Percentiles rank a stretch among this genome's conserved stretches.
Conservation (phyloP, 129 eudicot genomes). For the Artemisia argyi region DNA sequence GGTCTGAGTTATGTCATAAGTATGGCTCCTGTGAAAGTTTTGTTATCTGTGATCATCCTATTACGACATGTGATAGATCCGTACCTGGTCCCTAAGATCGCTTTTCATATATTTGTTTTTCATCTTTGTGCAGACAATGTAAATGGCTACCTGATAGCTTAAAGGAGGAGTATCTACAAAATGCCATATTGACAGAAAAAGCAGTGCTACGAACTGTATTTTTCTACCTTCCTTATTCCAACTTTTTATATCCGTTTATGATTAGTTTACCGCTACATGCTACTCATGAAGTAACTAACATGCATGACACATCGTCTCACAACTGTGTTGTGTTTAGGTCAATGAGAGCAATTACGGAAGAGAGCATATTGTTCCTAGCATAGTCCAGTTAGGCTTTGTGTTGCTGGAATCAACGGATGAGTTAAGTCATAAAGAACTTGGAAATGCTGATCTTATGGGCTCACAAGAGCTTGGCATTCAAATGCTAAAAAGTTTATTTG, state of each 20-base stretch:
- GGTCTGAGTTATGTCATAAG: background rate
- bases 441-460: slow-evolving; percentile 61
- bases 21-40: background rate
- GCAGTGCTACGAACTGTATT: slow-evolving; percentile 70
- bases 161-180: slow-evolving; percentile 63
- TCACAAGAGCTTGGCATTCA: slow-evolving; percentile 68
- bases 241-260: background rate
- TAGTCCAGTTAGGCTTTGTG: slow-evolving; percentile 66
- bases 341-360: slow-evolving; percentile 69
- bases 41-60: background rate
- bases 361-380: slow-evolving; percentile 80
- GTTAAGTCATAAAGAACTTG: slow-evolving; percentile 40
- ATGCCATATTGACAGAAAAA: slow-evolving; percentile 52
- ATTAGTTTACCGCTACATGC: background rate
- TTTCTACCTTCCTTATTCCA: background rate
- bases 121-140: slow-evolving; percentile 54
- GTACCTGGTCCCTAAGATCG: too few species aligned
- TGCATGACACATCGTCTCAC: slow-evolving; percentile 1
- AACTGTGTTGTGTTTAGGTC: slow-evolving; percentile 41
- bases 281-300: slow-evolving; percentile 11
- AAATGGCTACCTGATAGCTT: slow-evolving; percentile 72
- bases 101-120: background rate
- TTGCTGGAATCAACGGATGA: slow-evolving; percentile 65
- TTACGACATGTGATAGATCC: background rate
- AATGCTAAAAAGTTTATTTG: slow-evolving; percentile 67